Evolutionary conservation across 805 yeast genomes (phyloP).

Genomic region (Wickerhamiella domercqiae): DNA sequence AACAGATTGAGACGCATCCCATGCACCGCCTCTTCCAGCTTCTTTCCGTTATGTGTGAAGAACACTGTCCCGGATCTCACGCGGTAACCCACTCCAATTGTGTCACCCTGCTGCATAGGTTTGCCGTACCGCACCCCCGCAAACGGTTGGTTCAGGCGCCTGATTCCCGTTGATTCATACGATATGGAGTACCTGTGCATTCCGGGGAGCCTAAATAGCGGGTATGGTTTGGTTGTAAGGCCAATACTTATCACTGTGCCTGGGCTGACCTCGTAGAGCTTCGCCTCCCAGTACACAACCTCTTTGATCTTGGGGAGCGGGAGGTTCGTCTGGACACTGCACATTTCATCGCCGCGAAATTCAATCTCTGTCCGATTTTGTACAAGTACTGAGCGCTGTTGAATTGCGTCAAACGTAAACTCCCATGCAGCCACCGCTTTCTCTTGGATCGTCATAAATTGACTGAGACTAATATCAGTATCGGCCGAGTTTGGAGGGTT

Average conservation of each 20-base stretch:
- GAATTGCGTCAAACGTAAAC: constrained; percentile 37
- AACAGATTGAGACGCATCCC: constrained; percentile 59
- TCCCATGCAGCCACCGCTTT: constrained; percentile 88
- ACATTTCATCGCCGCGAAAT: constrained; percentile 36
- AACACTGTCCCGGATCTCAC: constrained; percentile 73
- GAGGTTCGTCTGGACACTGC: constrained; percentile 61
- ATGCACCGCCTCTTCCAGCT: constrained; percentile 62
- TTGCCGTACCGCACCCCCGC: constrained; percentile 29
- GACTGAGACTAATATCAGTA: constrained; percentile 36
- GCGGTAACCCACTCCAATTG: constrained; percentile 81
- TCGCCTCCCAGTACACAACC: constrained; percentile 78
- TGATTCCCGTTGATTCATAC: constrained; percentile 74
- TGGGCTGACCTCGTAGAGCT: constrained; percentile 54
- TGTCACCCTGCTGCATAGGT: constrained; percentile 61
- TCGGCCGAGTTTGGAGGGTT: constrained; percentile 30
- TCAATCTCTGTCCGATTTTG: constrained; percentile 43
- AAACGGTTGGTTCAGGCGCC: constrained; percentile 71
- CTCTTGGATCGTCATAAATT: constrained; percentile 57
- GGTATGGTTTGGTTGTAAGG: constrained; percentile 74
- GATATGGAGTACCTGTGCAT: constrained; percentile 69
- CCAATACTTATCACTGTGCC: constrained; percentile 52
- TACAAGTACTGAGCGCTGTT: constrained; percentile 40
- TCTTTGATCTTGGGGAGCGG: constrained; percentile 75
- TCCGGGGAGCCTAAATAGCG: constrained; percentile 86
- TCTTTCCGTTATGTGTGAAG: constrained; percentile 89